Base-by-base conservation (phyloP, 176 grass and related monocot species). In the Oryza punctata region DNA sequence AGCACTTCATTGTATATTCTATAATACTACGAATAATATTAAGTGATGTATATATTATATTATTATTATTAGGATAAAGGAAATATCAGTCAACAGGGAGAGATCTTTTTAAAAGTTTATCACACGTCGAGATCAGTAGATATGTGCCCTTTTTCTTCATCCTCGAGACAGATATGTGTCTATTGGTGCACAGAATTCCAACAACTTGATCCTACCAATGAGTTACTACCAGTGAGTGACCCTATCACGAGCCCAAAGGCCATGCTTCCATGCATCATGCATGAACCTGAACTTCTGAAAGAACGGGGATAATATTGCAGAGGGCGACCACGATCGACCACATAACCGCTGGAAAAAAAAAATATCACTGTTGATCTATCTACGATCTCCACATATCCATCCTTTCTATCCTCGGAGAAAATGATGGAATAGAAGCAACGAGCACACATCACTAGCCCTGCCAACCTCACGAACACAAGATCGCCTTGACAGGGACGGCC, bases 361-460 rank as follows among this genome's bases (percentile, higher is more conserved):
- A 84, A 78, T 80, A 63, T 80, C 76, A n/a, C 11, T 26, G 60
- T 60, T 73, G 7, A 11, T 41, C 40, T 41, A 10, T 38, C 40
- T 41, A 41, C 40, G 7, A 41, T 23, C 12, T 14, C n/a, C 1
- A 2, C 63, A 13, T 57, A 57, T 57, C 52, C 52, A 57, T 57
- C 52, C 60, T 84, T 88, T 73, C 76, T 68, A 83, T 67, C 81
- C 46, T 88, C 33, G 35, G 70, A 87, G 40, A 27, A 21, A 44
- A 54, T 73, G 79, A 81, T 35, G 46, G 46, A 6, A 37, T 30
- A 4, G 0, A 52, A 18, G 57, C 19, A 10, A 24, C 57, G 82
- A 84, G 23, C 75, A 75, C 87, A 75, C 66, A 69, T 37, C 45
- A 24, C 50, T 33, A n/a, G 32, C 67, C 66, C 41, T 83, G 77